Evolutionary conservation across 2,329 filamentous ascomycete genomes (phyloP).

Genomic region (Hortaea sp.): DNA sequence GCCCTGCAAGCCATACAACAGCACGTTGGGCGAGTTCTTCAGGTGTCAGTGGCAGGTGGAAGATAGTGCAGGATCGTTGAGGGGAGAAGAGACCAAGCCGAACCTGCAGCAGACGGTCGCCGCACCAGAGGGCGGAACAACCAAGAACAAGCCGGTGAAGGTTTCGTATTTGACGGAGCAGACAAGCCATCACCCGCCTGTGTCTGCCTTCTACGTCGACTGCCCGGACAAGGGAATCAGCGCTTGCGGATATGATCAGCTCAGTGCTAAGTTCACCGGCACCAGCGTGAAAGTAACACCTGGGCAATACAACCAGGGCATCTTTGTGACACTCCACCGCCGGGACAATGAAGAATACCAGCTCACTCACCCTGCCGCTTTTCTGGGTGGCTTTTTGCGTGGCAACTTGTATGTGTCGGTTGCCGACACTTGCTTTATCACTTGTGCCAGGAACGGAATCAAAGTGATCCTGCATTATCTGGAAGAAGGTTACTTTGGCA

Average conservation of each 20-base stretch:
- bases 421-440: constrained; percentile 78
- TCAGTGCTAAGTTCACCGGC: constrained; percentile 95
- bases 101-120: constrained; percentile 13
- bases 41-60: constrained; percentile 94
- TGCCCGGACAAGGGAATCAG: constrained; percentile 84
- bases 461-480: constrained; percentile 90
- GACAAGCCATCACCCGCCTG: constrained; percentile 93
- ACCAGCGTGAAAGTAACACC: constrained; percentile 86
- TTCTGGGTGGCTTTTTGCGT: constrained; percentile 76
- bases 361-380: constrained; percentile 86
- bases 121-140: constrained; percentile 19
- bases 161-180: constrained; percentile 95
- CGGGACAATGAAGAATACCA: constrained; percentile 85
- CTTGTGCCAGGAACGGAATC: constrained; percentile 78
- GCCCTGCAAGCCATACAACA: constrained; percentile 99
- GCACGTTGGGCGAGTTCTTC: constrained; percentile 93
- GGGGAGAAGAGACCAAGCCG: constrained; percentile 22
- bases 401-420: constrained; percentile 86
- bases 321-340: constrained; percentile 79
- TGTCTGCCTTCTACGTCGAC: constrained; percentile 89
- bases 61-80: constrained; percentile 57
- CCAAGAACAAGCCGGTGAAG: constrained; percentile 47
- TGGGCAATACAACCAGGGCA: constrained; percentile 87
- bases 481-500: constrained; percentile 90
- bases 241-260: constrained; percentile 86